phyloP scores from a whole-genome alignment of 2,329 filamentous ascomycete species.

The Colletotrichum sp. region DNA sequence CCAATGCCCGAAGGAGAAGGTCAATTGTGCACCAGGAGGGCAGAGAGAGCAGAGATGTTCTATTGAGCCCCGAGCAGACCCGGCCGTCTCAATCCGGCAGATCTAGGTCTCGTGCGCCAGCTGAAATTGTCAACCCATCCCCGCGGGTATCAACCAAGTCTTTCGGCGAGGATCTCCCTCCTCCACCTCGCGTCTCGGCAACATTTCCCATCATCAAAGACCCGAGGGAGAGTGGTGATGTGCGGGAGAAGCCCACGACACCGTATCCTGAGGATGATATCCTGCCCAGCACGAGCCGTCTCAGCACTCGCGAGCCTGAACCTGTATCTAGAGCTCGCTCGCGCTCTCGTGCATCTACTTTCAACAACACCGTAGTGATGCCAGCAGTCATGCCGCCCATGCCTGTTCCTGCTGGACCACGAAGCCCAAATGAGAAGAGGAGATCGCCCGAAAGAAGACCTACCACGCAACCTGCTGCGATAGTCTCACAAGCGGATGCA shows the following conservation, averaged over 20 bases:
- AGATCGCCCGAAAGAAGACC: slow-evolving; percentile 23
- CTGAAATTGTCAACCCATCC: slow-evolving; percentile 34
- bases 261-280: slow-evolving; percentile 32
- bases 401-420: slow-evolving; percentile 22
- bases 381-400: slow-evolving; percentile 25
- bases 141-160: slow-evolving; percentile 25
- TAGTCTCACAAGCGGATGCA: slow-evolving; percentile 16
- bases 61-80: slow-evolving; percentile 26
- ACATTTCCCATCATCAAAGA: slow-evolving; percentile 32
- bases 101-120: slow-evolving; percentile 37
- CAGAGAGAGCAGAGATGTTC: slow-evolving; percentile 12
- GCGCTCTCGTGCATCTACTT: slow-evolving; percentile 32
- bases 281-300: slow-evolving; percentile 27
- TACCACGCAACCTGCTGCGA: background rate
- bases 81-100: slow-evolving; percentile 22
- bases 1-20: slow-evolving; percentile 35
- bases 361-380: slow-evolving; percentile 21
- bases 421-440: slow-evolving; percentile 26
- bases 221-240: slow-evolving; percentile 5
- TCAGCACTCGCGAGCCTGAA: slow-evolving; percentile 12
- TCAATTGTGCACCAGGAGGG: slow-evolving; percentile 41
- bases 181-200: slow-evolving; percentile 28
- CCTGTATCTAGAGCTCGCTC: slow-evolving; percentile 10
- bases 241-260: slow-evolving; percentile 23
- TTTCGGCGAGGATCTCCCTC: slow-evolving; percentile 13